Base-by-base conservation (phyloP, 176 grass and related monocot genomes). In the Juncus effusus region DNA sequence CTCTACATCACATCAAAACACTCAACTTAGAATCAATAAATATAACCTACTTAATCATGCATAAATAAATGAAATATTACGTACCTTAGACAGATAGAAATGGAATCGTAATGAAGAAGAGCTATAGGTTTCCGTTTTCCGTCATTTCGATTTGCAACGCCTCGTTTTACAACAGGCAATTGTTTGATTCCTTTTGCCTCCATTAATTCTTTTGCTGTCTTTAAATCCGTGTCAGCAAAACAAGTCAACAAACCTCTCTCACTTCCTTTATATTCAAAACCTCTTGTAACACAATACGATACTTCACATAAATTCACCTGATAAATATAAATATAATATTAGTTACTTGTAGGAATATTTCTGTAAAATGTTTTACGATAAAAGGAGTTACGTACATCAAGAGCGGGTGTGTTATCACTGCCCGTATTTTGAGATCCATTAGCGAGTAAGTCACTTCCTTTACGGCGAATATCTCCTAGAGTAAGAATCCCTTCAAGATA, bases 171-270 rank as follows among this genome's bases (percentile, higher is more conserved):
- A n/a, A 92, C 94, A 44, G 94, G 88, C 10, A 97, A 76, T 64
- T 97, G 94, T 56, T 97, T 97, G 58, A 97, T 82, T 67, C 82
- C 94, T 83, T 80, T 89, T 39, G 94, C 94, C 68, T 97, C 88
- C 88, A 97, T 97, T 73, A 97, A 85, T 59, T 73, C 77, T 62
- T 89, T 97, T 38, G 94, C 94, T 57, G 85, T 92, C 16, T 88
- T 97, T 75, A 97, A 86, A 82, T 97, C 88, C 40, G 88, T 92
- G 65, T 92, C 94, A 5, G 80, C 80, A 72, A 97, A 97, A 72
- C 88, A 97, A 39, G 83, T 97, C 56, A 92, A 63, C 38, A 97
- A 76, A 73, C 94, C 94, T 57, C 80, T 39, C 35, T 77, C 85
- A 53, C 37, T 77, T 56, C 87, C 88, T 13, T 64, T 51, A 65